Conservation (phyloP, 78 protist species). For the Dictyostelium capitatum region DNA sequence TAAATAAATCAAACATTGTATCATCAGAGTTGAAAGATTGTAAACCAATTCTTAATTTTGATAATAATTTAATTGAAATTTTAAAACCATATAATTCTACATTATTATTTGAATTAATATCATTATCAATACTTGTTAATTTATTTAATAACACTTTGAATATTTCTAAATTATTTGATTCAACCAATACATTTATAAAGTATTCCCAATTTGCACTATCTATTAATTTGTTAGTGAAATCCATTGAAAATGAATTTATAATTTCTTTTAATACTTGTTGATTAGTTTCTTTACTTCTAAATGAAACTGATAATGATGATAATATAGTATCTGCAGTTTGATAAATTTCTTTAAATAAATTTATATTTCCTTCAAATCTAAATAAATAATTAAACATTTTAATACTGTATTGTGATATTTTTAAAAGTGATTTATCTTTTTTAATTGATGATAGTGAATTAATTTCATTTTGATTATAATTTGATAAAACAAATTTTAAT, state of each 20-base stretch:
- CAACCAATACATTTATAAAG: too few species aligned
- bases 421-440: not conserved
- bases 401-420: not conserved
- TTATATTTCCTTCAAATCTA: not conserved
- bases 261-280: too few species aligned
- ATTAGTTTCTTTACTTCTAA: too few species aligned
- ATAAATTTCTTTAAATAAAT: not conserved
- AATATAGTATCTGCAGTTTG: too few species aligned
- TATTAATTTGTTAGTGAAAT: too few species aligned
- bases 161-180: too few species aligned
- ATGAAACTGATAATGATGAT: too few species aligned
- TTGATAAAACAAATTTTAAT: not conserved
- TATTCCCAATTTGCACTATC: too few species aligned
- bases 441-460: not conserved
- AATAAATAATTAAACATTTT: conserved; percentile 10
- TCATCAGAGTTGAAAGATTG: not conserved
- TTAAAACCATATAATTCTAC: not conserved
- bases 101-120: too few species aligned
- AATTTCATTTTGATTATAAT: not conserved
- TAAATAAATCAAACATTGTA: not conserved
- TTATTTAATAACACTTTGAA: too few species aligned
- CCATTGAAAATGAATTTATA: too few species aligned
- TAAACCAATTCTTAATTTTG: not conserved
- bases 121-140: too few species aligned
- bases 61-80: not conserved